phyloP scores from a whole-genome alignment of 148 eudicot genomes.

The Cornus florida region DNA sequence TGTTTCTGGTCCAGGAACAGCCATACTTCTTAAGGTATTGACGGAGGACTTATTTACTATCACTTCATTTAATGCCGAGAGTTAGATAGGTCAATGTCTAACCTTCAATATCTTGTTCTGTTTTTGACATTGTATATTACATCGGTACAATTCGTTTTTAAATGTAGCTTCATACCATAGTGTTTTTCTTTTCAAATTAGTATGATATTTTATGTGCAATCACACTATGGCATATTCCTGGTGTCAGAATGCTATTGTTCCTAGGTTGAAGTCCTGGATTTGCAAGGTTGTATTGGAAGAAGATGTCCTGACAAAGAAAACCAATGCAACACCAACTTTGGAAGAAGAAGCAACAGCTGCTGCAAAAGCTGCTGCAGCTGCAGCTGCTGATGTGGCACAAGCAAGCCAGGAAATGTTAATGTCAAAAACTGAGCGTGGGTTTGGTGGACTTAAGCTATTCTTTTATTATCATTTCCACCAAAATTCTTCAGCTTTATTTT shows the following conservation, averaged over 20 bases:
- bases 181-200: background rate
- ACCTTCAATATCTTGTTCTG: background rate
- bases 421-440: conserved; percentile 68
- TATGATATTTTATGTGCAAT: background rate
- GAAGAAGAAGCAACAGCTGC: conserved; percentile 90
- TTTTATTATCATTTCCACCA: background rate
- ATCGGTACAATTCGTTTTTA: background rate
- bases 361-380: conserved; percentile 88
- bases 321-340: conserved; percentile 45
- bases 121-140: background rate
- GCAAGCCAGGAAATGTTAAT: conserved; percentile 83
- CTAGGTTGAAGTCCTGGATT: conserved; percentile 89
- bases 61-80: background rate
- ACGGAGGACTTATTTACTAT: background rate
- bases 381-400: conserved; percentile 87
- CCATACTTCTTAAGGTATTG: conserved; percentile 69
- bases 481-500: conserved; percentile 10
- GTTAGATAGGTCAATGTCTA: background rate
- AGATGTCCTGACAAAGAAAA: conserved; percentile 25
- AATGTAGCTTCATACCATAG: background rate
- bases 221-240: conserved; percentile 12
- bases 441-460: conserved; percentile 1
- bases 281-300: conserved; percentile 70
- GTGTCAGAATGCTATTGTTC: conserved; percentile 67
- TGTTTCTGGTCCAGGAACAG: conserved; percentile 86